A percentile compares a stretch with the other conserved stretches of the same genome.
phyloP scores from a whole-genome alignment of 345 rosid genomes.

The Hibiscus tridactylites region DNA sequence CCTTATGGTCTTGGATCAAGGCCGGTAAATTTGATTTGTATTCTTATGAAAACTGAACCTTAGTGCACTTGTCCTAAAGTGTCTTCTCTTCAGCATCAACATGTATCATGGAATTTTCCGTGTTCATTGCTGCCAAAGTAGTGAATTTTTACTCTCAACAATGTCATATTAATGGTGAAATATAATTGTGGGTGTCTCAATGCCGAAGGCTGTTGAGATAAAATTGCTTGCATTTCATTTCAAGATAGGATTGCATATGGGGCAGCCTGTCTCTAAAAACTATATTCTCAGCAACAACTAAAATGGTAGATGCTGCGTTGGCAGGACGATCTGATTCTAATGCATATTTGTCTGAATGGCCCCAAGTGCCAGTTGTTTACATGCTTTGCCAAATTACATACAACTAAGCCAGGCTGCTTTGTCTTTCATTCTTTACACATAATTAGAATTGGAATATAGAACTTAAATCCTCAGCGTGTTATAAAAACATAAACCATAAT shows the following conservation, averaged over 20 bases:
- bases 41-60: background rate
- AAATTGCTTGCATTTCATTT: background rate
- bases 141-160: background rate
- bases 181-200: background rate
- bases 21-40: background rate
- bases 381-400: background rate
- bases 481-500: background rate
- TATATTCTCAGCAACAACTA: background rate
- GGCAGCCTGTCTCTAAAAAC: background rate
- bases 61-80: background rate
- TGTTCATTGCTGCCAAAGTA: background rate
- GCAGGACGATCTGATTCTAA: background rate
- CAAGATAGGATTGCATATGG: background rate
- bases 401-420: background rate
- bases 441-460: too few species aligned
- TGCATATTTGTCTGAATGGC: background rate
- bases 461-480: too few species aligned
- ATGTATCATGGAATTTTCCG: conserved; percentile 19
- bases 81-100: conserved; percentile 14
- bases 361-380: background rate
- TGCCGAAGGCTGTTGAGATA: background rate
- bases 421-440: too few species aligned
- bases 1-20: background rate
- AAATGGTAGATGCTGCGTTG: background rate
- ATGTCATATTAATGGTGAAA: background rate